Conservation (phyloP, 768 basidiomycete species). For the Paxillus involutus region DNA sequence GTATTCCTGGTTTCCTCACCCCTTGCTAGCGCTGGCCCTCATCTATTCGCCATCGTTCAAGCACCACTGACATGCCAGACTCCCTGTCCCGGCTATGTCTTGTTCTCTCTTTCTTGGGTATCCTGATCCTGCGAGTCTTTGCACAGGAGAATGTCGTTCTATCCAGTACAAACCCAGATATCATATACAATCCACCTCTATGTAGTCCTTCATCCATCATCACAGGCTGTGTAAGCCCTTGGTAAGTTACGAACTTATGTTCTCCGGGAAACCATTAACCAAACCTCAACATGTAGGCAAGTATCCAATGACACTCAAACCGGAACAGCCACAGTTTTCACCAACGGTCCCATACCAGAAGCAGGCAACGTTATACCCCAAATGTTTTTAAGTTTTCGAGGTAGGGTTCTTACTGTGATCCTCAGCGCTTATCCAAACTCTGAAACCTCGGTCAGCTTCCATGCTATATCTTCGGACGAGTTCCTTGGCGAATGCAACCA, state of each 20-base stretch:
- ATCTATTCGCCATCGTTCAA: no score
- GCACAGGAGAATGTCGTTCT: constrained; percentile 25
- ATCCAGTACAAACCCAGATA: constrained; percentile 20
- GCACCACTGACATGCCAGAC: constrained; percentile 17
- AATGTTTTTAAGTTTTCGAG: constrained; percentile 56
- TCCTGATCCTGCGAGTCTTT: constrained; percentile 1
- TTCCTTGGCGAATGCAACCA: constrained; percentile 46
- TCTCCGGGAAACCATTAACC: not conserved
- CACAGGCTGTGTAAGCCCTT: constrained; percentile 25
- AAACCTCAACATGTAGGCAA: constrained; percentile 18
- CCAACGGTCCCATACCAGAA: constrained; percentile 43
- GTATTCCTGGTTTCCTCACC: no score
- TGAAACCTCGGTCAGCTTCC: constrained; percentile 35
- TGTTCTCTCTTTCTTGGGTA: constrained; percentile 4
- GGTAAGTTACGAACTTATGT: constrained; percentile 6
- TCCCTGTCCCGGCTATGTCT: constrained; percentile 17
- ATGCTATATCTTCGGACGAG: constrained; percentile 44
- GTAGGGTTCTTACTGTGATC: constrained; percentile 27
- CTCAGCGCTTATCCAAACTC: not conserved
- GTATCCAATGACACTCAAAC: constrained; percentile 11
- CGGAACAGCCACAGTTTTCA: constrained; percentile 27
- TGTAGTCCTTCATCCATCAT: constrained; percentile 12
- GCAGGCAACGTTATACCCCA: constrained; percentile 50
- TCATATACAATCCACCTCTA: constrained; percentile 28
- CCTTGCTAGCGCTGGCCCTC: no score